phyloP scores from a whole-genome alignment of 116 monocot species.

The Iris pallida region DNA sequence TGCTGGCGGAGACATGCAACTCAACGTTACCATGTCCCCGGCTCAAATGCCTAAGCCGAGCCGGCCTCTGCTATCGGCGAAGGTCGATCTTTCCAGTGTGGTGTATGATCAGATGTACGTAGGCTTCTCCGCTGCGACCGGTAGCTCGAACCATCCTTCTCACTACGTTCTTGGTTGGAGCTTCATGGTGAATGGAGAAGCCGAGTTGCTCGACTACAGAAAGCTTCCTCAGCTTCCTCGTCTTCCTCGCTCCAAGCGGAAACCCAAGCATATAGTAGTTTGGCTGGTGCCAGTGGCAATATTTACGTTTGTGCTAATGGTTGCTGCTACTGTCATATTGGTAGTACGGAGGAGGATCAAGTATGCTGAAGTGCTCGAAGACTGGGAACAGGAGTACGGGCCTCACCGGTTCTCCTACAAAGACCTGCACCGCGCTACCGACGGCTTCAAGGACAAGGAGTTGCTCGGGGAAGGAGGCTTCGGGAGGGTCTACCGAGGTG shows the following conservation, averaged over 20 bases:
- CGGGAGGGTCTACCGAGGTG: slow-evolving; percentile 4
- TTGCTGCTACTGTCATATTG: background rate
- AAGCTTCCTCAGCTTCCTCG: background rate
- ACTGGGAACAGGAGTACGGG: slow-evolving; percentile 3
- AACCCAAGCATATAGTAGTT: background rate
- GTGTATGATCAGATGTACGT: background rate
- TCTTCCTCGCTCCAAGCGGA: background rate
- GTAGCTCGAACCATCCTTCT: background rate
- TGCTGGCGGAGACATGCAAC: background rate
- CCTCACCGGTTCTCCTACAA: slow-evolving; percentile 1
- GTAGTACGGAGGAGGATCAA: background rate
- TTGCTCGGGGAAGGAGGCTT: slow-evolving; percentile 6
- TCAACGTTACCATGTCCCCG: slow-evolving; percentile 12
- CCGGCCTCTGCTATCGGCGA: background rate
- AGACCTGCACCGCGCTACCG: background rate
- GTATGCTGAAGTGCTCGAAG: background rate
- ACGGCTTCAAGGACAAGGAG: slow-evolving; percentile 1
- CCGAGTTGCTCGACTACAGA: background rate
- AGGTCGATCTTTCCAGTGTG: background rate
- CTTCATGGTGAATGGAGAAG: slow-evolving; percentile 5
- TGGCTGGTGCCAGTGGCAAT: background rate
- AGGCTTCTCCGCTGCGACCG: slow-evolving; percentile 7
- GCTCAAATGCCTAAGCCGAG: background rate
- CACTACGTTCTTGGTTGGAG: slow-evolving; percentile 17
- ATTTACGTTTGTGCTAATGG: background rate